Evolutionary conservation across 495 filamentous ascomycete genomes (phyloP), one percentile per base, ranked within the genome.

Genomic region (Chaetomium tenue): DNA sequence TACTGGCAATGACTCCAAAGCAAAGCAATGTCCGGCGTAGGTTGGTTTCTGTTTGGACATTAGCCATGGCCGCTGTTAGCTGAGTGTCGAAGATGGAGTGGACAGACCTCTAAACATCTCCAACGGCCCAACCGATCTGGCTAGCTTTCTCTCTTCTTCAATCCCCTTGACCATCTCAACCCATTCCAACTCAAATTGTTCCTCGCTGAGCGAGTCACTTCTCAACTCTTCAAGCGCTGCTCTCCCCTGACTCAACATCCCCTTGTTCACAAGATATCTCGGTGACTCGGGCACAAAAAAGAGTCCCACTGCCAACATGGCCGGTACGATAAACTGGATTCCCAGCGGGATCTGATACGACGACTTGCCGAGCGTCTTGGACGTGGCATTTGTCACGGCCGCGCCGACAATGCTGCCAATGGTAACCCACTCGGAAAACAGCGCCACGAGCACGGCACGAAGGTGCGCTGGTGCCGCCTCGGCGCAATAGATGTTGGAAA

Each of bases 281-380:
- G 85, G 85, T 12, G 79, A 82, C 68, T 87, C 85, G 0, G 85
- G 84, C 23, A 87, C 80, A 66, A 87, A 83, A 61, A 85, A 74
- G 7, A 87, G 69, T 2, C 80, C 81, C 22, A 78, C 70, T 20
- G 74, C 69, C 50, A 86, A 61, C 42, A 87, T 59, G 3, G 74
- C 75, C 0, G 85, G 85, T 16, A 86, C 76, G 28, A 86, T 74
- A 61, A 82, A 83, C 50, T 86, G 71, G 1, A 84, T 72, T 0
- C 83, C 83, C 1, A 87, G 69, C 3, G 85, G 84, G 39, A 85
- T 82, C 5, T 83, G 74, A 61, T 86, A 87, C 5, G 77, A 75
- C 33, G 54, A 67, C 50, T 77, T 77, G 23, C 71, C 61, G 51
- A 71, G 79, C 13, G 67, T 23, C 60, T 74, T 64, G 59, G 67